These are phyloP conservation scores for Dianthus caryophyllus DNA, from an alignment of 148 eudicot species.

Conservation along the genomic window DNA sequence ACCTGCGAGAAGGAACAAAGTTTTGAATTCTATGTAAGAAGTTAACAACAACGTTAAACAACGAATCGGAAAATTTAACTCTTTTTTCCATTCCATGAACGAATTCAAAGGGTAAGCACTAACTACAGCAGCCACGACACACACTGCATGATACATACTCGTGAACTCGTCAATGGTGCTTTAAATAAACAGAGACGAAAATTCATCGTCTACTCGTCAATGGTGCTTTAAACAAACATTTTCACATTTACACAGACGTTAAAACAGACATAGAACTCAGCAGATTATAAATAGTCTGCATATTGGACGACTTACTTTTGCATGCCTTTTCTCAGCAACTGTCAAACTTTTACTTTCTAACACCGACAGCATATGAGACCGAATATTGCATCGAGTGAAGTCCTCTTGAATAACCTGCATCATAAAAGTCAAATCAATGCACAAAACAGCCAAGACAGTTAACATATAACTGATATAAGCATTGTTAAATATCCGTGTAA, in stretches of 20 bases:
- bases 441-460: neutral
- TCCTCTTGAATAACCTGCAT: conserved; percentile 83
- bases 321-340: conserved; percentile 37
- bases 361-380: conserved; percentile 59
- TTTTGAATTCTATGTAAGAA: neutral
- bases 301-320: conserved; percentile 53
- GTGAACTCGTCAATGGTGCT: neutral
- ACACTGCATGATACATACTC: neutral
- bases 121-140: neutral
- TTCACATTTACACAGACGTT: neutral
- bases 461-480: neutral
- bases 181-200: neutral
- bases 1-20: conserved; percentile 43
- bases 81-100: neutral
- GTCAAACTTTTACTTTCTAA: conserved; percentile 39
- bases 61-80: neutral
- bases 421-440: neutral
- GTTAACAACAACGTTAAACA: neutral
- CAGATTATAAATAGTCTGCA: neutral
- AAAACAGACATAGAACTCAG: neutral
- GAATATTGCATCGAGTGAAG: conserved; percentile 74
- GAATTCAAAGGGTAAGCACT: neutral
- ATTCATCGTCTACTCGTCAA: neutral
- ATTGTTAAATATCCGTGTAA: neutral
- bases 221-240: neutral